A percentile compares a stretch with the other conserved stretches of the same genome.
Evolutionary conservation across 306 rosid genomes (phyloP).

Genomic region (Prunus davidiana): DNA sequence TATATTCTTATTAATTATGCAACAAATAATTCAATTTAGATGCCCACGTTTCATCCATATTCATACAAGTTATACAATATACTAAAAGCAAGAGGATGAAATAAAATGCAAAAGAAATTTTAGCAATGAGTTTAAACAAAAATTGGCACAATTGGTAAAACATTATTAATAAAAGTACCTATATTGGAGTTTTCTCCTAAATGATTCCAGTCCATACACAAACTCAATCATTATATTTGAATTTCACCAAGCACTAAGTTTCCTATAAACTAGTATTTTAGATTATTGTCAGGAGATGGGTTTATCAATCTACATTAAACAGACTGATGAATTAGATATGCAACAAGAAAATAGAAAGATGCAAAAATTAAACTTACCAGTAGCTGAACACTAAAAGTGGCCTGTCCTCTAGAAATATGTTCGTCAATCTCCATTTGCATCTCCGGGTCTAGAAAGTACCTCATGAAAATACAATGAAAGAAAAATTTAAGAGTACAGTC

Average conservation of each 20-base stretch:
- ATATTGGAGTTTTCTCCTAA: slow-evolving; percentile 17
- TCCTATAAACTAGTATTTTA: slow-evolving; percentile 18
- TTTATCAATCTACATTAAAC: slow-evolving; percentile 1
- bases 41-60: not conserved
- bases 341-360: not conserved
- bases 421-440: slow-evolving; percentile 56
- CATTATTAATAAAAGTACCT: slow-evolving; percentile 6
- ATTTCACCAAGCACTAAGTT: slow-evolving; percentile 19
- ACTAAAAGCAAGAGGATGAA: not conserved
- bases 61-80: too few species aligned
- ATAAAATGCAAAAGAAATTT: not conserved
- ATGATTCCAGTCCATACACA: not conserved
- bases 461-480: slow-evolving; percentile 14
- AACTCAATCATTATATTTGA: slow-evolving; percentile 4
- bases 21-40: not conserved
- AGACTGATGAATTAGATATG: not conserved
- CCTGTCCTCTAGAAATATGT: slow-evolving; percentile 42
- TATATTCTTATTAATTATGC: not conserved
- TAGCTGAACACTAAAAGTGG: slow-evolving; percentile 36
- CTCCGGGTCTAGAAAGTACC: slow-evolving; percentile 40
- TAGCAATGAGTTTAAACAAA: not conserved
- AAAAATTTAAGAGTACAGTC: not conserved
- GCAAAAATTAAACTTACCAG: slow-evolving; percentile 37
- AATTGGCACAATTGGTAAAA: slow-evolving; percentile 5
- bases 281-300: not conserved